Percentiles rank a stretch among this genome's conserved stretches.
Evolutionary conservation across 768 basidiomycete genomes (phyloP).

Genomic region (Chalciporus chontae): DNA sequence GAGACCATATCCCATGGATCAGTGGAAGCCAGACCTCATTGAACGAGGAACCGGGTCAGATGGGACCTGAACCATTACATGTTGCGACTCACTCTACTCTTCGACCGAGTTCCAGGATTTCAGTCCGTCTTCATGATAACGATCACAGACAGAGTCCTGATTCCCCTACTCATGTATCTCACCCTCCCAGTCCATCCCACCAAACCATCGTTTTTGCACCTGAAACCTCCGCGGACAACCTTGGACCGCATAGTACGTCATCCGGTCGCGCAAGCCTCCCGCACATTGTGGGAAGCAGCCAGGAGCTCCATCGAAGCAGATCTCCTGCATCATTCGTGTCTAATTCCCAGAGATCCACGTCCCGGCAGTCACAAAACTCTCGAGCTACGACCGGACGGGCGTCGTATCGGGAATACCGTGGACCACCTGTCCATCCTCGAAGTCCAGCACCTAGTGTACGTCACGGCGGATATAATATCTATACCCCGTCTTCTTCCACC

Average conservation of each 20-base stretch:
- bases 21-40: slow-evolving; percentile 12
- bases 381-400: slow-evolving; percentile 18
- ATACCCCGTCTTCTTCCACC: background rate
- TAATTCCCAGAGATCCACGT: slow-evolving; percentile 10
- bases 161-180: background rate
- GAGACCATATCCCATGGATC: slow-evolving; percentile 4
- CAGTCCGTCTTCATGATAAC: background rate
- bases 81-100: background rate
- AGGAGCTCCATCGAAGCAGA: slow-evolving; percentile 3
- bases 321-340: slow-evolving; percentile 11
- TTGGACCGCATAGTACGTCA: background rate
- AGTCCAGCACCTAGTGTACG: slow-evolving; percentile 1
- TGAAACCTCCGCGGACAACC: background rate
- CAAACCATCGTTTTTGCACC: background rate
- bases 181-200: background rate
- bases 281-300: background rate
- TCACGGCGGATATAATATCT: background rate
- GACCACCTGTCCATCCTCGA: slow-evolving; percentile 10
- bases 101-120: background rate
- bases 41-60: slow-evolving; percentile 13
- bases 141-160: background rate
- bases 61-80: background rate
- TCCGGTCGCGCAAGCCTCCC: background rate
- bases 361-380: slow-evolving; percentile 14
- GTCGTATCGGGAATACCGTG: slow-evolving; percentile 21